phyloP scores from a whole-genome alignment of 73 alveolate species.

The Symbiodinium natans region DNA sequence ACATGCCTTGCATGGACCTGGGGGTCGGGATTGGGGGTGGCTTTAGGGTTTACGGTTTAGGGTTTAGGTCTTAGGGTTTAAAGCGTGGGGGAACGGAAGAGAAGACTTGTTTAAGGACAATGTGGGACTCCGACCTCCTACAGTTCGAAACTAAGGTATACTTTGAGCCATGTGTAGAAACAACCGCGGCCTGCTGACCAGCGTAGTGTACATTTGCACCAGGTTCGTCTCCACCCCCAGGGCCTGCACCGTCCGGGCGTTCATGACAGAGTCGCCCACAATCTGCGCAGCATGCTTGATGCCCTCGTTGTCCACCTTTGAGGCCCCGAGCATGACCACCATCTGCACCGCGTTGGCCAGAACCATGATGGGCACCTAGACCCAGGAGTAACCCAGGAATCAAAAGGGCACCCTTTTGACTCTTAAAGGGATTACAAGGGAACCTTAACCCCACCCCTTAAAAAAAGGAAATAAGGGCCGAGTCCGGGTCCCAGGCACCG shows the following conservation, averaged over 20 bases:
- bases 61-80: background rate
- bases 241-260: slow-evolving; percentile 85
- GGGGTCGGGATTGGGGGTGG: background rate
- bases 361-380: slow-evolving; percentile 68
- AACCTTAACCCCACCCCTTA: no score
- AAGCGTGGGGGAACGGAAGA: no score
- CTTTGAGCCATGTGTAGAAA: no score
- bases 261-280: slow-evolving; percentile 58
- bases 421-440: no score
- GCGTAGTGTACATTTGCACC: slow-evolving; percentile 31
- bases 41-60: background rate
- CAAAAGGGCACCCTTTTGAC: no score
- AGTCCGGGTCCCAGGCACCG: no score
- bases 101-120: no score
- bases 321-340: slow-evolving; percentile 51
- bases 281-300: slow-evolving; percentile 50
- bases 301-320: slow-evolving; percentile 53
- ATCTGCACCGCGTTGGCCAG: slow-evolving; percentile 77
- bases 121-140: no score
- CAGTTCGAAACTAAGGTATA: no score
- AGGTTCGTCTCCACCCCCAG: slow-evolving; percentile 16
- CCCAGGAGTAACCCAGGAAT: no score
- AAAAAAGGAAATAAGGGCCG: no score
- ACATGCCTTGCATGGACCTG: slow-evolving; percentile 1
- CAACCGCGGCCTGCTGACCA: no score